Conservation (phyloP, 495 filamentous ascomycete genomes). For the Hypomontagnella submonticulosa region DNA sequence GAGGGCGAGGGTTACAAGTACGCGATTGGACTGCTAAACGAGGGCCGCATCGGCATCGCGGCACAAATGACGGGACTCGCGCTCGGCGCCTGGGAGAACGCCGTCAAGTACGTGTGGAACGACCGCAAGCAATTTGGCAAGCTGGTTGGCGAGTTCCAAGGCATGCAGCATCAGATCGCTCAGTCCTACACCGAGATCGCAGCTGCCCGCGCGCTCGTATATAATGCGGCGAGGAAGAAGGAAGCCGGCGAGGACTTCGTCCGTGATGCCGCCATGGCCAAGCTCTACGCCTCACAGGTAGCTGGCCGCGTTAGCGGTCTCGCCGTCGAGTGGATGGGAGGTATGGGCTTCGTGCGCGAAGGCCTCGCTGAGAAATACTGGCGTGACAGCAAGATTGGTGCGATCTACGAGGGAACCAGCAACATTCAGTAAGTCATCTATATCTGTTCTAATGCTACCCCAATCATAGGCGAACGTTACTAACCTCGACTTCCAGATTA, state of each 20-base stretch:
- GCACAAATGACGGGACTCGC: constrained; percentile 99
- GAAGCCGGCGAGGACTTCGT: constrained; percentile 97
- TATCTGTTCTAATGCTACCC: not conserved
- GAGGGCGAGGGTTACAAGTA: constrained; percentile 97
- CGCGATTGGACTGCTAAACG: constrained; percentile 95
- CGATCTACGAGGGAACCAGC: constrained; percentile 95
- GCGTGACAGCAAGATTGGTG: constrained; percentile 97
- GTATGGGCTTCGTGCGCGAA: constrained; percentile 95
- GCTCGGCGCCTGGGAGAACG: constrained; percentile 95
- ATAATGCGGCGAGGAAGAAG: constrained; percentile 97
- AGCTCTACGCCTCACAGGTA: constrained; percentile 93
- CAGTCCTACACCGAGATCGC: constrained; percentile 94
- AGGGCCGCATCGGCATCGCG: constrained; percentile 96
- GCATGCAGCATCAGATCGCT: constrained; percentile 98
- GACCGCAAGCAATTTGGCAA: constrained; percentile 97
- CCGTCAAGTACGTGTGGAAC: constrained; percentile 92
- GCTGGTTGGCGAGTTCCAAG: constrained; percentile 94
- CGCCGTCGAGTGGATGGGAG: constrained; percentile 98
- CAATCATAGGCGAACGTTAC: constrained; percentile 13
- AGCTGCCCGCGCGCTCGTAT: constrained; percentile 91
- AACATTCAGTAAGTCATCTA: constrained; percentile 64
- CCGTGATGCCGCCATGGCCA: constrained; percentile 96
- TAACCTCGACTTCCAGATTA: constrained; percentile 76
- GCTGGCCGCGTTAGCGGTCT: constrained; percentile 85
- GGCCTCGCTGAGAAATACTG: constrained; percentile 98